Evolutionary conservation across 345 rosid species (phyloP), one percentile per base, ranked within the genome.

Genomic region (Salix exigua): DNA sequence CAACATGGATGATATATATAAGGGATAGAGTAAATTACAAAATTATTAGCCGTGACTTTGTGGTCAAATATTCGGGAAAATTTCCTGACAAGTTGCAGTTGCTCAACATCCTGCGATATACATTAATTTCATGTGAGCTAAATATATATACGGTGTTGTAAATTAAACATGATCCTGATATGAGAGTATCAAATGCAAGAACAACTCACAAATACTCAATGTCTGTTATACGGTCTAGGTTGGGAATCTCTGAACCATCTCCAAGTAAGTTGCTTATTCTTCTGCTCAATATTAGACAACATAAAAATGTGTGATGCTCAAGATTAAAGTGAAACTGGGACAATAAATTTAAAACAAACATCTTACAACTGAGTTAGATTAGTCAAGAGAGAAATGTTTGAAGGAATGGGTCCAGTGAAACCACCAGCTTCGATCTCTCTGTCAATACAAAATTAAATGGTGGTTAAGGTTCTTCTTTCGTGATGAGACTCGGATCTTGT

Each of bases 371-470:
- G 72, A 12, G 46, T 50, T 72, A 78, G 66, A 35, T 2, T 25
- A 19, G 12, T 65, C 72, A 77, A 72, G 16, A 26, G 8, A 46
- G 75, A 46, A 6, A 77, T 72, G 53, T 1, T 28, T 2, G 66
- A 38, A 40, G 80, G 80, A 72, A 77, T 77, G 1, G 80, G 80
- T 26, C 80, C 80, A 63, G 38, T 13, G 48, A 77, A 58, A 71
- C 80, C 75, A 64, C 76, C 72, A 2, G 30, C 76, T 72, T 71
- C 33, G 28, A 77, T 35, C 80, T 70, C 74, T 42, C 76, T 77
- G 75, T 64, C 26, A 14, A 72, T 25, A 12, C 31, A 14, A 25
- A 21, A 35, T 55, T 74, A 33, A 21, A 31, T 19, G 21, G 25
- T n/a, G 8, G 4, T 62, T 73, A 61, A 7, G 19, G 44, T 62